Evolutionary conservation across 192 early-diverging fungal species (phyloP), one percentile per base, ranked within the genome.

Genomic region (Coemansia guatemalensis): DNA sequence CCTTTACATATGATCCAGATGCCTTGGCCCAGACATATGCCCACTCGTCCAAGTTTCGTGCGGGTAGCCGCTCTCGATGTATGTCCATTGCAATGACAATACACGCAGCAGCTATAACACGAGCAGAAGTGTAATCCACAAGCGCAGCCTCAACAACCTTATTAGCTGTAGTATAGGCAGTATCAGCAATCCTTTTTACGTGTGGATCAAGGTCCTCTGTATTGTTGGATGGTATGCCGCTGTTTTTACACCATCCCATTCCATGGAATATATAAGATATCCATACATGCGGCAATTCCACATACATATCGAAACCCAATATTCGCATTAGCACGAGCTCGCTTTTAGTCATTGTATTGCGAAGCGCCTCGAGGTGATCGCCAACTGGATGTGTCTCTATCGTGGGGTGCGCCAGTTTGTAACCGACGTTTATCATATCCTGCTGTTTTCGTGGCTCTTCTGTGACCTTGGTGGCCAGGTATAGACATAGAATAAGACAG

Each of bases 391-490:
- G 58, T 52, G 60, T 55, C 9, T 47, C 29, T 4, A 41, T 62
- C 3, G 56, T 39, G 2, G 53, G 65, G 20, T 77, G 41, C 11
- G 47, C 65, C 12, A 77, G 5, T 29, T 49, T 67, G 57, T 58
- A 60, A 4, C 65, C 68, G 22, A 67, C 64, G 22, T 76, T 76
- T 32, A 70, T 67, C 2, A 76, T 67, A 17, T 76, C 68, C 9
- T 68, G 56, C 47, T 71, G 68, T 47, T 67, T 76, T 26, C 68
- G 68, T 23, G 74, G 68, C 39, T 76, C 68, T 33, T 76, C 68
- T n/a, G 74, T 76, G 12, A 67, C 52, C 32, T 76, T 76, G 8
- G 74, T 67, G 4, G 74, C 68, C 22, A 76, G 64, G n/a, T 70
- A 76, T 8, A 76, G 26, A 41, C 74, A 76, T 2, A 70, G 48